A percentile compares a stretch with the other conserved stretches of the same genome.
Evolutionary conservation across 1,139 yeast species (phyloP).

Genomic region (Taiozyma sp.): DNA sequence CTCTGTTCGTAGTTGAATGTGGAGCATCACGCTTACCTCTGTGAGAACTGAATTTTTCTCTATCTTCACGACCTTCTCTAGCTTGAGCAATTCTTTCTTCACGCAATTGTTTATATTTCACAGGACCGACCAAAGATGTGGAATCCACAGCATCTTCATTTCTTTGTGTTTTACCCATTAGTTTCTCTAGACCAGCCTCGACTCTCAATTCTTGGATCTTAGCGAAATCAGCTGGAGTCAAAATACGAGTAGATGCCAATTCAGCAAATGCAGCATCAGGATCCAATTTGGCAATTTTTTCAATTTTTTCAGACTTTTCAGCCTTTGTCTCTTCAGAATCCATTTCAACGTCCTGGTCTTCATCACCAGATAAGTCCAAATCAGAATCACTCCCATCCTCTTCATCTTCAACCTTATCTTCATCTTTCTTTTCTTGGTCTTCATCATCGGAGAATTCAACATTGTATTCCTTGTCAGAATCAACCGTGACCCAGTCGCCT

Average conservation of each 20-base stretch:
- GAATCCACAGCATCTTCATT: constrained; percentile 89
- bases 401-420: constrained; percentile 27
- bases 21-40: constrained; percentile 76
- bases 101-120: constrained; percentile 78
- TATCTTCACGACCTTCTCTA: constrained; percentile 87
- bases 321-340: constrained; percentile 18
- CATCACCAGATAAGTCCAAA: constrained; percentile 25
- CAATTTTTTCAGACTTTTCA: constrained; percentile 20
- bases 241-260: constrained; percentile 66
- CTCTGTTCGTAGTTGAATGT: constrained; percentile 91
- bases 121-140: constrained; percentile 71
- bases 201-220: constrained; percentile 82
- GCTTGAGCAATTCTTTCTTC: constrained; percentile 89
- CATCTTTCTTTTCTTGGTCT: constrained; percentile 32
- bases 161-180: constrained; percentile 36
- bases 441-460: constrained; percentile 43
- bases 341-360: constrained; percentile 18
- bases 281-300: constrained; percentile 15
- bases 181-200: constrained; percentile 79
- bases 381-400: constrained; percentile 35
- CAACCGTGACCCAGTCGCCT: constrained; percentile 52
- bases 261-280: constrained; percentile 51
- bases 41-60: constrained; percentile 86
- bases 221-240: constrained; percentile 97
- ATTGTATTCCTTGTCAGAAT: constrained; percentile 50